These are phyloP conservation scores for Marasmius fiardii DNA, from an alignment of 1,284 basidiomycete species.

Conservation along the genomic window DNA sequence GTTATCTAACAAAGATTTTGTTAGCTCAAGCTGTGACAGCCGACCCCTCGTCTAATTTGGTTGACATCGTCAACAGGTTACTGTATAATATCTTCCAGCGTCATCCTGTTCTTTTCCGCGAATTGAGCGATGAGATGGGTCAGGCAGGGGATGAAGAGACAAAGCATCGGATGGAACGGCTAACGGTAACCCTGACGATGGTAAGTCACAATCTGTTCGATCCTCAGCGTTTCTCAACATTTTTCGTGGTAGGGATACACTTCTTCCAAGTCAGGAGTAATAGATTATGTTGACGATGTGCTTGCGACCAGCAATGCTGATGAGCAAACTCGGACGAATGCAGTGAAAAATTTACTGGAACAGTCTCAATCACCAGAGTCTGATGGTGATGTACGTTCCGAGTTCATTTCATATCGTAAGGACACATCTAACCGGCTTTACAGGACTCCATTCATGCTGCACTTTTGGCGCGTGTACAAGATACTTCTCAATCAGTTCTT, in stretches of 20 bases:
- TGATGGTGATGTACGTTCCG: background rate
- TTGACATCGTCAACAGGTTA: slow-evolving; percentile 27
- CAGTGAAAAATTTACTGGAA: slow-evolving; percentile 48
- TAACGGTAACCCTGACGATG: slow-evolving; percentile 53
- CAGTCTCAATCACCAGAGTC: slow-evolving; percentile 9
- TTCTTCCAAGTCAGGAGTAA: background rate
- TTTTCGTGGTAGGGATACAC: background rate
- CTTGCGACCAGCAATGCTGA: slow-evolving; percentile 55
- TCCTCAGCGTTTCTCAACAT: slow-evolving; percentile 4
- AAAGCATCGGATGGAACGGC: slow-evolving; percentile 42
- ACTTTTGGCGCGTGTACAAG: slow-evolving; percentile 62
- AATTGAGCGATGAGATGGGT: slow-evolving; percentile 31
- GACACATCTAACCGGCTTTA: background rate
- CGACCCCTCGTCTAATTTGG: slow-evolving; percentile 13
- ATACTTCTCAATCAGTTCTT: slow-evolving; percentile 59
- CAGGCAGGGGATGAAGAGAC: slow-evolving; percentile 27
- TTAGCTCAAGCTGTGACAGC: slow-evolving; percentile 26
- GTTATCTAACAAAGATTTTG: slow-evolving; percentile 32
- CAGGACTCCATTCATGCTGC: slow-evolving; percentile 51
- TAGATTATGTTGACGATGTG: slow-evolving; percentile 39
- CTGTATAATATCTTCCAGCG: slow-evolving; percentile 50
- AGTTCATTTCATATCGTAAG: background rate
- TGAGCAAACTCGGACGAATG: slow-evolving; percentile 43
- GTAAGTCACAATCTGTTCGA: slow-evolving; percentile 30
- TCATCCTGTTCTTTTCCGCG: slow-evolving; percentile 45